Evolutionary conservation across 78 protist species (phyloP).

Genomic region (Cyanophora paradoxa): DNA sequence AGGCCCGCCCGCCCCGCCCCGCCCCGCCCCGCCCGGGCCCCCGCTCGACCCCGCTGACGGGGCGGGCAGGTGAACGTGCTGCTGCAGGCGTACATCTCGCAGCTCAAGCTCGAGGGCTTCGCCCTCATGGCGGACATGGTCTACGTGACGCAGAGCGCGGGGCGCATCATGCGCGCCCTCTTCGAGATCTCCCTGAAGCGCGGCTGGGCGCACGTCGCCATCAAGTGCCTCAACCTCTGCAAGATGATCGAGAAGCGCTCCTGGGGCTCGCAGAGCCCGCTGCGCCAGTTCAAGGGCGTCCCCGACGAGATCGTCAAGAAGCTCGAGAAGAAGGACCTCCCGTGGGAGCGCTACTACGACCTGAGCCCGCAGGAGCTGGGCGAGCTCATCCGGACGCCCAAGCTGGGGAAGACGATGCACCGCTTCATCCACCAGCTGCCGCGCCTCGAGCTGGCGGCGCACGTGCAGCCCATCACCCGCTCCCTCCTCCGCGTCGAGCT

Average conservation of each 20-base stretch:
- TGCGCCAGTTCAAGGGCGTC: slow-evolving; percentile 77
- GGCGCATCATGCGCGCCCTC: slow-evolving; percentile 88
- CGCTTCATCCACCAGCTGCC: slow-evolving; percentile 81
- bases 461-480: slow-evolving; percentile 91
- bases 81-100: slow-evolving; percentile 94
- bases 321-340: slow-evolving; percentile 74
- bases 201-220: slow-evolving; percentile 93
- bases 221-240: slow-evolving; percentile 57
- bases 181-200: slow-evolving; percentile 80
- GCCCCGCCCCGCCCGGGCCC: too few relatives aligned
- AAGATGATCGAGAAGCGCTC: slow-evolving; percentile 84
- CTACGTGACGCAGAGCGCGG: slow-evolving; percentile 94
- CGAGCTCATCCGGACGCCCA: slow-evolving; percentile 64
- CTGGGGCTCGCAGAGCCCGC: slow-evolving; percentile 94
- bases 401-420: slow-evolving; percentile 73
- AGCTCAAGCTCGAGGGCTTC: slow-evolving; percentile 87
- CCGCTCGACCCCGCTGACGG: too few relatives aligned
- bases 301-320: slow-evolving; percentile 67
- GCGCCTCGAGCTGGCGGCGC: slow-evolving; percentile 64
- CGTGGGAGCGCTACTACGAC: slow-evolving; percentile 79
- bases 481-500: slow-evolving; percentile 78
- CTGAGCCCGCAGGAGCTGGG: slow-evolving; percentile 70
- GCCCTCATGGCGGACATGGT: slow-evolving; percentile 95
- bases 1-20: slow-evolving; percentile 36
- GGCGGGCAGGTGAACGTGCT: slow-evolving; percentile 81